Conservation (phyloP, 768 basidiomycete genomes). For the Hygrocybe coccinea region DNA sequence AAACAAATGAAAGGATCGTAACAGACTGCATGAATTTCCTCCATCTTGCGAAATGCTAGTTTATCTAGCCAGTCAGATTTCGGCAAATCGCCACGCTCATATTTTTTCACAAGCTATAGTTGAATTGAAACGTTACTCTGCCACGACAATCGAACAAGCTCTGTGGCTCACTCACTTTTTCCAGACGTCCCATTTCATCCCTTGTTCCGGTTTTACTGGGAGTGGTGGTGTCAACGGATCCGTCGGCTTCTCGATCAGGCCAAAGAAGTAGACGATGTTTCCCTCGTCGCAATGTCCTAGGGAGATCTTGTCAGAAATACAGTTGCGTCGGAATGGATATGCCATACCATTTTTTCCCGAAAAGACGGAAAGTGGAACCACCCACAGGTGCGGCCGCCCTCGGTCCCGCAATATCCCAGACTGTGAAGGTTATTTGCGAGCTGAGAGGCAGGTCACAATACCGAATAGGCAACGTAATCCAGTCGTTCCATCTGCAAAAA, state of each 20-base stretch:
- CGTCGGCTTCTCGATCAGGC: conserved; percentile 82
- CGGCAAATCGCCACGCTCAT: conserved; percentile 87
- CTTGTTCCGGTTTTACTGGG: conserved; percentile 76
- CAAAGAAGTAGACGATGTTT: conserved; percentile 87
- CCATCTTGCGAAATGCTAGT: conserved; percentile 90
- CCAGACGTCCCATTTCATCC: conserved; percentile 94
- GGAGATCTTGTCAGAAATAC: neutral
- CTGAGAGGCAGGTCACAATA: conserved; percentile 90
- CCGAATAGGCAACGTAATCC: conserved; percentile 84
- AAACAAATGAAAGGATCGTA: neutral
- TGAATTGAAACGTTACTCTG: conserved; percentile 24
- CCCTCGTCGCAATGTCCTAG: conserved; percentile 82
- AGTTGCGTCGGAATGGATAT: neutral
- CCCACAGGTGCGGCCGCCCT: conserved; percentile 79
- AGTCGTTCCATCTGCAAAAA: conserved; percentile 83
- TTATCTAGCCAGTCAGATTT: conserved; percentile 97
- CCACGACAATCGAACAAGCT: conserved; percentile 7
- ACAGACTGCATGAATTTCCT: conserved; percentile 81
- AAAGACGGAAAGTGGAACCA: conserved; percentile 84
- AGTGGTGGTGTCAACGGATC: conserved; percentile 72
- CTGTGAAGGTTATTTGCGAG: conserved; percentile 88
- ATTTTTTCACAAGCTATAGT: conserved; percentile 82
- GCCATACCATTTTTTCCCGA: conserved; percentile 85
- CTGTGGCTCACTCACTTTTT: conserved; percentile 56
- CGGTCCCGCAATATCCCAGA: conserved; percentile 91